Percentiles rank a stretch among this genome's conserved stretches.
Evolutionary conservation across 2,329 filamentous ascomycete species (phyloP).

Genomic region (Calonectria pauciramosa): DNA sequence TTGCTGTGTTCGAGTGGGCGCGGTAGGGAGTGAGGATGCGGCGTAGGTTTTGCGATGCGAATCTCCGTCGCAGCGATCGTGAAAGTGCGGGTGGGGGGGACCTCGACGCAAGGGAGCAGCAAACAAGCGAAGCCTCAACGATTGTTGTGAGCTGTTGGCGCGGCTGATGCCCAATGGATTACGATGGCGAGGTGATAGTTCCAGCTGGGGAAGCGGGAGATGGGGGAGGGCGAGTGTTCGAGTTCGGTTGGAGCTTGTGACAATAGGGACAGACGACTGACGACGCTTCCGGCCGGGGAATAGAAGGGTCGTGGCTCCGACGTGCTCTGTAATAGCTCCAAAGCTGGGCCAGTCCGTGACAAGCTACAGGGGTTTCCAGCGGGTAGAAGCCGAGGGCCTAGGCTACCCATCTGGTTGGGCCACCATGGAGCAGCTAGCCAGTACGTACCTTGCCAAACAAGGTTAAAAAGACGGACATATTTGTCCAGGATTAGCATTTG

Average conservation of each 20-base stretch:
- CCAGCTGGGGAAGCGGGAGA: not conserved
- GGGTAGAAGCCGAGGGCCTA: slow-evolving; percentile 6
- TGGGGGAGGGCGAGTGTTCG: not conserved
- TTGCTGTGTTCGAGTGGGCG: slow-evolving; percentile 1
- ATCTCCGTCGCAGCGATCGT: not conserved
- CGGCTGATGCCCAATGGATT: not conserved
- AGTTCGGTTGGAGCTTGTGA: slow-evolving; percentile 6
- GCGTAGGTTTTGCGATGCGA: not conserved
- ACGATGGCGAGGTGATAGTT: not conserved
- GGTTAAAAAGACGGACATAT: slow-evolving; percentile 23
- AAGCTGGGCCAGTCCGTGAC: not conserved
- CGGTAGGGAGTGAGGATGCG: not conserved
- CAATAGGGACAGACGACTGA: not conserved
- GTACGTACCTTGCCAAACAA: slow-evolving; percentile 26
- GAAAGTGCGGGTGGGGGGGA: not conserved
- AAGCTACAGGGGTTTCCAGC: slow-evolving; percentile 6
- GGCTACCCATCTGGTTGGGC: not conserved
- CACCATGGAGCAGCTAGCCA: not conserved
- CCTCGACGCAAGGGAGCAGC: not conserved
- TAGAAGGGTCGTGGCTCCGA: not conserved
- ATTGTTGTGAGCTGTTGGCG: not conserved
- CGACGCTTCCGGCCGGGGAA: slow-evolving; percentile 3
- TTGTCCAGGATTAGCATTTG: not conserved
- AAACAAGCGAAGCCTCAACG: not conserved
- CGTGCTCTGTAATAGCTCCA: not conserved